Evolutionary conservation across 805 yeast species (phyloP).

Genomic region (Torulaspora maleeae): DNA sequence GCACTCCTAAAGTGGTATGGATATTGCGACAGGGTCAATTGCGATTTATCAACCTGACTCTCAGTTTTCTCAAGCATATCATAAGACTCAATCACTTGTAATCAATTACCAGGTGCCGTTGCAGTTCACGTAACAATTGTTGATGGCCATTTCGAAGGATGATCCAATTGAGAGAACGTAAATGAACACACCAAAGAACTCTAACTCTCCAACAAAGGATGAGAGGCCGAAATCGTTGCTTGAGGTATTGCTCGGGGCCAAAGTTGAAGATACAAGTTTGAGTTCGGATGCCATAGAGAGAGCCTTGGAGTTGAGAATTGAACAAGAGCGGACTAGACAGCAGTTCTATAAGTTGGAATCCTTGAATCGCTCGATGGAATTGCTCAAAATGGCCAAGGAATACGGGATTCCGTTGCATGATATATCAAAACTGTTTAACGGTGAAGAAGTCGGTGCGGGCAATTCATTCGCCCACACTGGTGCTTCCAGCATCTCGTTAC

Average conservation of each 20-base stretch:
- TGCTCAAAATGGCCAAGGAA: conserved; percentile 55
- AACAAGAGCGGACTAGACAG: conserved; percentile 80
- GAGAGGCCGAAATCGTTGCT: conserved; percentile 16
- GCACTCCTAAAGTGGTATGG: neutral
- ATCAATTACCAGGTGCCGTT: neutral
- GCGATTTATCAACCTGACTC: neutral
- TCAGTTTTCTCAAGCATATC: too few species aligned
- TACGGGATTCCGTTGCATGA: conserved; percentile 60
- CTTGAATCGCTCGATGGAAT: conserved; percentile 53
- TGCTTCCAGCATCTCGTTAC: neutral
- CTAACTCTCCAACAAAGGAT: conserved; percentile 8
- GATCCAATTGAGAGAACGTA: conserved; percentile 1
- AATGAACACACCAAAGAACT: conserved; percentile 12
- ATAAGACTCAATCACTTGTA: neutral
- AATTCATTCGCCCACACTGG: neutral
- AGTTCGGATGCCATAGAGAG: conserved; percentile 50
- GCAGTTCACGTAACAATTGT: neutral
- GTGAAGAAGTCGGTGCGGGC: conserved; percentile 1
- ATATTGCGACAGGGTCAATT: neutral
- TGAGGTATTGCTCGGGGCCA: conserved; percentile 47
- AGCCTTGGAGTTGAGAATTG: conserved; percentile 56
- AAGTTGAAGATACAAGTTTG: conserved; percentile 42
- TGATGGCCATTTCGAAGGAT: conserved; percentile 1
- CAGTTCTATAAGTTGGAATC: conserved; percentile 66
- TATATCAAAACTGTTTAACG: conserved; percentile 54